A percentile compares a stretch with the other conserved stretches of the same genome.
phyloP scores from a whole-genome alignment of 148 eudicot species.

The Arbutus unedo region DNA sequence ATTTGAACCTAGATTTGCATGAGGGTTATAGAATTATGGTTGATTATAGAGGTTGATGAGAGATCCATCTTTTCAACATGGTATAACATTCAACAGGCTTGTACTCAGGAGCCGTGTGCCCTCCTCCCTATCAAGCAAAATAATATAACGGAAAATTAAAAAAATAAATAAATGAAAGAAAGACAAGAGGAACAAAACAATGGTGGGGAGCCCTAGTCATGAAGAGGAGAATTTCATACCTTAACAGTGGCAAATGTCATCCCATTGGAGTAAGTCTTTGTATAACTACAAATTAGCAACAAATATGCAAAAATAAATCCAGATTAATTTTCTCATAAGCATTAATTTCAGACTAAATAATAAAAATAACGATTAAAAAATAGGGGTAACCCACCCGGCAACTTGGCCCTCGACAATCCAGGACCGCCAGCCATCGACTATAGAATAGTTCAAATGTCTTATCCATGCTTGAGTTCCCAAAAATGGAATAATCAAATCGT shows the following conservation, averaged over 20 bases:
- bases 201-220: too few species aligned
- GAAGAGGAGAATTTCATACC: constrained; percentile 18
- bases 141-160: background rate
- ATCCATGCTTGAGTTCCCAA: constrained; percentile 25
- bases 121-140: background rate
- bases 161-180: background rate
- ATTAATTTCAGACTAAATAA: background rate
- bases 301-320: background rate
- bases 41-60: background rate
- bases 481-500: constrained; percentile 16
- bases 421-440: constrained; percentile 23
- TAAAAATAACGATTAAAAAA: background rate
- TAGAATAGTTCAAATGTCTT: constrained; percentile 2
- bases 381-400: constrained; percentile 25
- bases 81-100: background rate
- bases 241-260: constrained; percentile 43
- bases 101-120: background rate
- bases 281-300: constrained; percentile 23
- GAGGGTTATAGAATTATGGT: too few species aligned
- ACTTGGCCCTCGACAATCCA: constrained; percentile 31
- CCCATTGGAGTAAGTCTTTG: constrained; percentile 27
- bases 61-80: background rate
- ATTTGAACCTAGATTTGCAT: too few species aligned
- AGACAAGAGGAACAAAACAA: background rate
- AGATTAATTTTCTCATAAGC: background rate